Percentiles rank a stretch among this genome's conserved stretches.
phyloP scores from a whole-genome alignment of 140 eudicot species.

The Bidens hawaiensis region DNA sequence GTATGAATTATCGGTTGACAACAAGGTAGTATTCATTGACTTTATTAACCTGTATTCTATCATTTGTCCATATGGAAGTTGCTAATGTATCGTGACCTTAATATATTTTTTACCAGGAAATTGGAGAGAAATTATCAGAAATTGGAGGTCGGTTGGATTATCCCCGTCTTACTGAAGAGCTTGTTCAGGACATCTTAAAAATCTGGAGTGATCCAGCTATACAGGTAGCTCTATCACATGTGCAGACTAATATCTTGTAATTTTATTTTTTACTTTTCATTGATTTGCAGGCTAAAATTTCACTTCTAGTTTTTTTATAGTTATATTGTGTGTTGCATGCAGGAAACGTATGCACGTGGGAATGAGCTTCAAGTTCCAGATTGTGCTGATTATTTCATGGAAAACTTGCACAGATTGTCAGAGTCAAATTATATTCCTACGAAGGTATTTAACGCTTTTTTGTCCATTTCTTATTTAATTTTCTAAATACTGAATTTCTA shows the following conservation, averaged over 20 bases:
- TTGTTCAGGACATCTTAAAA: conserved; percentile 64
- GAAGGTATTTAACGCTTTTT: conserved; percentile 76
- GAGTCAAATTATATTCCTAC: conserved; percentile 80
- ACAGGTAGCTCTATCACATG: conserved; percentile 52
- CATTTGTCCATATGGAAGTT: conserved; percentile 4
- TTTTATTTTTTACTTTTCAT: neutral
- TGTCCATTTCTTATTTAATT: no score
- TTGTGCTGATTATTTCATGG: conserved; percentile 85
- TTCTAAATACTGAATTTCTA: neutral
- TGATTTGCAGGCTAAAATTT: no score
- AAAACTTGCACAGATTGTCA: conserved; percentile 78
- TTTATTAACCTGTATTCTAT: neutral
- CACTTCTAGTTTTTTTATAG: no score
- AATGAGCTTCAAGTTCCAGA: conserved; percentile 98
- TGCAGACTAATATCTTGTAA: no score
- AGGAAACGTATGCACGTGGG: conserved; percentile 87
- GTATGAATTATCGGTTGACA: conserved; percentile 58
- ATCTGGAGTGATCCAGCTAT: conserved; percentile 92
- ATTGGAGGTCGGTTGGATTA: conserved; percentile 84
- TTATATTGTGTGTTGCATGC: conserved; percentile 24
- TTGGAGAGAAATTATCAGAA: conserved; percentile 89
- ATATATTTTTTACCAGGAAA: conserved; percentile 46
- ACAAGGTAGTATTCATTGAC: conserved; percentile 50
- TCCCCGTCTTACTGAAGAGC: conserved; percentile 79
- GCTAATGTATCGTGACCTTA: neutral